These are phyloP conservation scores for Penicillium sp. DNA, from an alignment of 2,329 filamentous ascomycete genomes.

Conservation along the genomic window DNA sequence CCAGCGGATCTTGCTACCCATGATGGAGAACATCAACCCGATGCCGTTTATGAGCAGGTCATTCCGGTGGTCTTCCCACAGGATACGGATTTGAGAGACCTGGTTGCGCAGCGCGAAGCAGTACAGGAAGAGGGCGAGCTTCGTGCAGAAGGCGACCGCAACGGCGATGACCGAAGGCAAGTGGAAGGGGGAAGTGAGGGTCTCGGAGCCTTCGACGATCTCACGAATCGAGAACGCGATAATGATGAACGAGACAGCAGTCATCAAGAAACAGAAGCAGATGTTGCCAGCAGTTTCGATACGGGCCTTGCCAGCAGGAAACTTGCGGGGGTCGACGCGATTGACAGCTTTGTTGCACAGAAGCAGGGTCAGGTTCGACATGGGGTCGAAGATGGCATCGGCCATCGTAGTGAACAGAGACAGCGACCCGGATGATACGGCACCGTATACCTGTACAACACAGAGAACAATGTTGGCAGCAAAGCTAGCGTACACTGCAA, in stretches of 20 bases:
- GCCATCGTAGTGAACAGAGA: conserved; percentile 98
- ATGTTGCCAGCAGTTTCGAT: conserved; percentile 97
- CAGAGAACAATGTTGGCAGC: conserved; percentile 77
- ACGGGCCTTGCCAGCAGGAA: conserved; percentile 87
- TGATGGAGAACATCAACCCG: conserved; percentile 85
- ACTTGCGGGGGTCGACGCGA: conserved; percentile 78
- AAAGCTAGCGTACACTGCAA: conserved; percentile 66
- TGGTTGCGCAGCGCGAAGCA: conserved; percentile 88
- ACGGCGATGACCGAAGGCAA: conserved; percentile 84
- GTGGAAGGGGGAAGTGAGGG: conserved; percentile 65
- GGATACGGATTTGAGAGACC: conserved; percentile 85
- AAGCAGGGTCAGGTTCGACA: conserved; percentile 85
- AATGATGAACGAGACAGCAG: conserved; percentile 82
- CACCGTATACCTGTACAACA: conserved; percentile 81
- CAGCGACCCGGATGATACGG: conserved; percentile 80
- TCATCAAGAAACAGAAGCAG: conserved; percentile 95
- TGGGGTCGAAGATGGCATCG: conserved; percentile 87
- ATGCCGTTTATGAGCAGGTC: conserved; percentile 96
- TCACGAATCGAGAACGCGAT: conserved; percentile 82
- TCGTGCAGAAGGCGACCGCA: conserved; percentile 76
- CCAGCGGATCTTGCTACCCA: conserved; percentile 83
- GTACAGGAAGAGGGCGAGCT: conserved; percentile 80
- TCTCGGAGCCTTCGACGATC: conserved; percentile 52
- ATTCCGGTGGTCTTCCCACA: conserved; percentile 97
- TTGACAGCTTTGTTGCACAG: conserved; percentile 83